phyloP scores from a whole-genome alignment of 108 stramenopile genomes.

The Pseudonitzschia multistriata region DNA sequence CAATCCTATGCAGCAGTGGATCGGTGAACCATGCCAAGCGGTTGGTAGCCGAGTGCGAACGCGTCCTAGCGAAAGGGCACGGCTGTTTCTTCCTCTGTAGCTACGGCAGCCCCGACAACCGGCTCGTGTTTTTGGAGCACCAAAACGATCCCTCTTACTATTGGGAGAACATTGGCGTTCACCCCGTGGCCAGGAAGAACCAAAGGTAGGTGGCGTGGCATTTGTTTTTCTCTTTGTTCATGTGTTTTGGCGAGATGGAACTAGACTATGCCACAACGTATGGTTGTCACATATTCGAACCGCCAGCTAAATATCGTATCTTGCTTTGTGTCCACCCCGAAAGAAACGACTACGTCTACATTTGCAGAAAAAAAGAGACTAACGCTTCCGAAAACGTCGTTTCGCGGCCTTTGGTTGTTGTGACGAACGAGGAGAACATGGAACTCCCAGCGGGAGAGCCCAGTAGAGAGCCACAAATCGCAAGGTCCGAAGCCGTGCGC shows the following conservation, averaged over 20 bases:
- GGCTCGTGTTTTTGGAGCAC: slow-evolving; percentile 73
- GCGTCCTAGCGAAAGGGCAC: slow-evolving; percentile 55
- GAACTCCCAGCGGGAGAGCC: neutral
- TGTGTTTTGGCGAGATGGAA: no score
- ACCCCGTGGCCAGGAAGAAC: slow-evolving; percentile 15
- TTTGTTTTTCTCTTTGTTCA: slow-evolving; percentile 1
- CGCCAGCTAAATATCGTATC: no score
- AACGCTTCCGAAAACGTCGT: neutral
- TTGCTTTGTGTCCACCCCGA: no score
- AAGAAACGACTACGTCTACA: slow-evolving; percentile 29
- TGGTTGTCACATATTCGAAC: no score
- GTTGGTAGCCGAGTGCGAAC: slow-evolving; percentile 57
- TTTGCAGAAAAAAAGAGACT: slow-evolving; percentile 26
- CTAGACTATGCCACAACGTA: no score
- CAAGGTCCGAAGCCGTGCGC: no score
- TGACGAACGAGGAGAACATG: neutral
- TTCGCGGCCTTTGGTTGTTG: neutral
- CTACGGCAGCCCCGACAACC: slow-evolving; percentile 67
- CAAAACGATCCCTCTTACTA: slow-evolving; percentile 42
- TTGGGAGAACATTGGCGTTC: slow-evolving; percentile 43
- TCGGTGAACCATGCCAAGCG: slow-evolving; percentile 38
- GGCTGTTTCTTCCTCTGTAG: slow-evolving; percentile 72
- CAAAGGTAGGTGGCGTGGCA: neutral
- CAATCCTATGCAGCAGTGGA: slow-evolving; percentile 59
- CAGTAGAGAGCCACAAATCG: no score